phyloP scores from a whole-genome alignment of 768 basidiomycete species.

The Amyloporia xantha region DNA sequence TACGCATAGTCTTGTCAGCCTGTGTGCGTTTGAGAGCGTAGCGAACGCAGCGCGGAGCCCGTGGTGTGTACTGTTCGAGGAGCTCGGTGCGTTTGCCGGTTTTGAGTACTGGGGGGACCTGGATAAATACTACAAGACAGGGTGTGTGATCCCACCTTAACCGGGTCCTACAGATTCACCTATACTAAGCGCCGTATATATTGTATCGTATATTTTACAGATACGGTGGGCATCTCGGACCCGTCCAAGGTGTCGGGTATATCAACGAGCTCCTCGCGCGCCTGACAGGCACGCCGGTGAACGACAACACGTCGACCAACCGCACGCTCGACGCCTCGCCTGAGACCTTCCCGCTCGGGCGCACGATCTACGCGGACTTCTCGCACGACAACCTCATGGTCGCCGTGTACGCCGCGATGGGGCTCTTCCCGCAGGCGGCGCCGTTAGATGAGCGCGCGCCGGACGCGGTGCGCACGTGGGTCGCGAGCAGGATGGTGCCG shows the following conservation, averaged over 20 bases:
- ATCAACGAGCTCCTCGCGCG: slow-evolving; percentile 83
- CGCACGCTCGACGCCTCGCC: no score
- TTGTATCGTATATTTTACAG: no score
- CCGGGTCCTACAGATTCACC: no score
- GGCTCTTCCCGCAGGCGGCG: slow-evolving; percentile 25
- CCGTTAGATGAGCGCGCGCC: slow-evolving; percentile 8
- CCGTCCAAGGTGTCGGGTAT: slow-evolving; percentile 80
- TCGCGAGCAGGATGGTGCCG: slow-evolving; percentile 57
- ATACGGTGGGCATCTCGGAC: no score
- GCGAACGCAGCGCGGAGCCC: slow-evolving; percentile 44
- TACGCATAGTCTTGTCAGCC: slow-evolving; percentile 51
- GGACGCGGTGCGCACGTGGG: slow-evolving; percentile 35
- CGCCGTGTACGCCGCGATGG: slow-evolving; percentile 63
- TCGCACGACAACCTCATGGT: slow-evolving; percentile 85
- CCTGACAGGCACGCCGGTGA: slow-evolving; percentile 54
- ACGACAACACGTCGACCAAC: slow-evolving; percentile 72
- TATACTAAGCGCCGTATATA: no score
- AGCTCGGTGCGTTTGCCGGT: slow-evolving; percentile 47
- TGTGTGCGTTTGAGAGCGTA: slow-evolving; percentile 77
- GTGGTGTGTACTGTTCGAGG: slow-evolving; percentile 69
- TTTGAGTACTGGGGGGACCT: slow-evolving; percentile 71
- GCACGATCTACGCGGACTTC: slow-evolving; percentile 64
- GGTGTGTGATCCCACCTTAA: no score
- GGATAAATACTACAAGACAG: slow-evolving; percentile 73
- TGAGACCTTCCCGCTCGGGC: slow-evolving; percentile 74